phyloP scores from a whole-genome alignment of 768 basidiomycete genomes.

The Hydnomerulius pinastri region DNA sequence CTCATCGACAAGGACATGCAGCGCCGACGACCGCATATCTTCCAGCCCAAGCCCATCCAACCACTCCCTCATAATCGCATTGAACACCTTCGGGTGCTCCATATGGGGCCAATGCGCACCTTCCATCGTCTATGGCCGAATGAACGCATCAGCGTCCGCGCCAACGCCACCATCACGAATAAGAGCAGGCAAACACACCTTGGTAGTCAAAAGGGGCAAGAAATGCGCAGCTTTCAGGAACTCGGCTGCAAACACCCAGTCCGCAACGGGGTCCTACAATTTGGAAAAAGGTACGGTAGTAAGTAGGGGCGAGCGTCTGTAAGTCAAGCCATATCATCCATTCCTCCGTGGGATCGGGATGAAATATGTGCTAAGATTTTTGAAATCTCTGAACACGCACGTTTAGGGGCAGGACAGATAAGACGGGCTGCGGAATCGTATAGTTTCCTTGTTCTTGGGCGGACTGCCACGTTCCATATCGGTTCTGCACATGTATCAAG shows the following conservation, averaged over 20 bases:
- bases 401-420: constrained; percentile 42
- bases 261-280: constrained; percentile 44
- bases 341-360: background rate
- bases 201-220: constrained; percentile 36
- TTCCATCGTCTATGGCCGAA: constrained; percentile 42
- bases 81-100: constrained; percentile 56
- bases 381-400: constrained; percentile 29
- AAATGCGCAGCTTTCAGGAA: constrained; percentile 29
- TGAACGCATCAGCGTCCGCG: constrained; percentile 36
- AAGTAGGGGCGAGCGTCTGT: background rate
- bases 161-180: constrained; percentile 24
- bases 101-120: constrained; percentile 72
- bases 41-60: constrained; percentile 29
- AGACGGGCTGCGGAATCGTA: constrained; percentile 42
- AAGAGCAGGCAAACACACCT: constrained; percentile 26
- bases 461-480: constrained; percentile 37
- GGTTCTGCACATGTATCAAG: constrained; percentile 34
- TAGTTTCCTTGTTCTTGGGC: constrained; percentile 43
- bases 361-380: background rate
- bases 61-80: constrained; percentile 54
- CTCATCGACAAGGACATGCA: no score
- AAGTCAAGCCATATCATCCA: background rate
- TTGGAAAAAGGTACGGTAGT: background rate
- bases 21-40: no score
- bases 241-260: constrained; percentile 39